These are phyloP conservation scores for Canariomyces notabilis DNA, from an alignment of 2,329 filamentous ascomycete genomes.

Conservation along the genomic window DNA sequence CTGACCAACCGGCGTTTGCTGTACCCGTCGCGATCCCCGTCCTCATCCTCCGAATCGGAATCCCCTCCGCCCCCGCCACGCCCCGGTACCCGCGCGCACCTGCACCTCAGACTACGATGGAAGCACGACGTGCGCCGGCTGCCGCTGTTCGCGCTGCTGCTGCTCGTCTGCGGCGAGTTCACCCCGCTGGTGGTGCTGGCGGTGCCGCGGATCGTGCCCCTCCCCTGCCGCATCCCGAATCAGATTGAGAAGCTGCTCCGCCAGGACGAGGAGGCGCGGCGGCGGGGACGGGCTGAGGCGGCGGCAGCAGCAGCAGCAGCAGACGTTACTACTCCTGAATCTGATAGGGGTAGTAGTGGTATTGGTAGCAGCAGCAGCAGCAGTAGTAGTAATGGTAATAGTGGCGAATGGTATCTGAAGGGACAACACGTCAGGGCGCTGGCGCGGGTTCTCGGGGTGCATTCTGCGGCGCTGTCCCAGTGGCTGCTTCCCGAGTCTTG, in stretches of 20 bases:
- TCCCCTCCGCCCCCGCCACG: constrained; percentile 28
- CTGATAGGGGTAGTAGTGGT: too few species aligned
- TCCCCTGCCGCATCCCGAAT: constrained; percentile 74
- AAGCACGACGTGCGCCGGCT: constrained; percentile 70
- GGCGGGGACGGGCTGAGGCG: constrained; percentile 24
- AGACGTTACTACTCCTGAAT: too few species aligned
- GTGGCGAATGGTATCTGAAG: background rate
- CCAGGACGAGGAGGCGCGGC: constrained; percentile 49
- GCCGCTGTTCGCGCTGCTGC: constrained; percentile 69
- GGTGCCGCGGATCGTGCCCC: constrained; percentile 66
- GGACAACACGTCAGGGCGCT: constrained; percentile 10
- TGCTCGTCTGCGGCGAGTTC: constrained; percentile 79
- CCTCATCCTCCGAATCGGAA: constrained; percentile 38
- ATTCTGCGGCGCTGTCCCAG: too few species aligned
- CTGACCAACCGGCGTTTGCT: constrained; percentile 59
- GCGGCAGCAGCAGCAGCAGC: background rate
- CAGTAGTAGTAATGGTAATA: too few species aligned
- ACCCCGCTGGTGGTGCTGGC: constrained; percentile 73
- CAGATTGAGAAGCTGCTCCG: constrained; percentile 58
- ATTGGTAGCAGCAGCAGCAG: too few species aligned
- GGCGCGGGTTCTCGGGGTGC: constrained; percentile 37
- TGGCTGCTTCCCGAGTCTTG: constrained; percentile 47
- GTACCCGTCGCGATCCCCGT: constrained; percentile 19
- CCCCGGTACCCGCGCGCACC: constrained; percentile 57
- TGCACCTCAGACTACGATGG: constrained; percentile 64